Base-by-base conservation (phyloP, 352 stramenopile species). In the Halophytophthora batemanensis region DNA sequence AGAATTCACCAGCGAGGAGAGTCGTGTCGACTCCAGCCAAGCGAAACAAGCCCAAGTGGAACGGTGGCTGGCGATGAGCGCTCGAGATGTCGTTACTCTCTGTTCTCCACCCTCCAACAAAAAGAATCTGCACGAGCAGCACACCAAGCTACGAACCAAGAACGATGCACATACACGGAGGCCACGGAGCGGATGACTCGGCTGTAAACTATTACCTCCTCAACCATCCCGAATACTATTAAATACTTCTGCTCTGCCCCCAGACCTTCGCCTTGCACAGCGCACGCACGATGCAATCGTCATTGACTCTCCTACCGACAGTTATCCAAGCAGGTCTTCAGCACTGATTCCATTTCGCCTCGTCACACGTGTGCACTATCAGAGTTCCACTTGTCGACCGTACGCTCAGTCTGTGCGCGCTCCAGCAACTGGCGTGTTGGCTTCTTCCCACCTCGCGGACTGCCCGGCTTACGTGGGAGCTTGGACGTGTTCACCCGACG, bases 41-140 rank as follows among this genome's bases (percentile, higher is more conserved):
- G 36, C 71, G 69, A 13, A 17, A 40, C 12, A 90, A 87, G 47
- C 48, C 66, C n/a, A 87, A 87, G 41, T 77, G 65, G 66, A 87
- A 77, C 45, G 75, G 56, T 8, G 58, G 76, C 19, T 90, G 80
- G 80, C 64, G 80, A 18, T 87, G 69, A 64, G 45, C 19, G 14
- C 17, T 35, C 21, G 31, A 21, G 23, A 21, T 33, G 2, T 18
- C 21, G 21, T 15, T 22, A 45, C 39, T 15, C 31, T 36, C 12
- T 2, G 23, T 14, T 31, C 25, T 10, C 25, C 8, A 31, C 25
- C 25, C n/a, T n/a, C 4, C 25, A 31, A 8, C 41, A 25, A 69
- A 18, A 33, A 54, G 38, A 48, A 56, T 25, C 25, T 12, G 25
- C 28, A 7, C 44, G 23, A 39, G 31, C 40, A 45, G 28, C 19